phyloP scores from a whole-genome alignment of 1,139 yeast species.

The Hansenula sp. region DNA sequence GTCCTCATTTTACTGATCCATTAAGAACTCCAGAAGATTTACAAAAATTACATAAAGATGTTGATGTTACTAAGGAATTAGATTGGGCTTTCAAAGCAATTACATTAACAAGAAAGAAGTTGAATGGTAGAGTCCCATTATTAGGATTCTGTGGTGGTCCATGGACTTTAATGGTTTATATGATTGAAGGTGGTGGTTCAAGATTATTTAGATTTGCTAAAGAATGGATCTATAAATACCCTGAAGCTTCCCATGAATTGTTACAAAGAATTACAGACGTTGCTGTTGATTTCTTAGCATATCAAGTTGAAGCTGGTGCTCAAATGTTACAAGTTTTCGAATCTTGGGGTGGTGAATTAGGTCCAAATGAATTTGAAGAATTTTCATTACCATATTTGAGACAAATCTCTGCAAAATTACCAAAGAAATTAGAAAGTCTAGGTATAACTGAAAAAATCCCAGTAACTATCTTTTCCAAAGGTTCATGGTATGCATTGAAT shows the following conservation, averaged over 20 bases:
- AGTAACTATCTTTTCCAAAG: slow-evolving; percentile 87
- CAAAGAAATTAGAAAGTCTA: slow-evolving; percentile 60
- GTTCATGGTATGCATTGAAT: slow-evolving; percentile 96
- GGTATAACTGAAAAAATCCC: slow-evolving; percentile 76
- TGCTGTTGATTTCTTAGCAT: slow-evolving; percentile 88
- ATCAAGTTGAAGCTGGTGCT: slow-evolving; percentile 96
- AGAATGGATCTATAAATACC: slow-evolving; percentile 83
- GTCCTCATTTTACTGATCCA: slow-evolving; percentile 91
- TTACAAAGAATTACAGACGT: slow-evolving; percentile 81
- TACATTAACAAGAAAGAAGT: slow-evolving; percentile 76
- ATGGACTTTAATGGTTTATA: slow-evolving; percentile 93
- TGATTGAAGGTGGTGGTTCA: slow-evolving; percentile 98
- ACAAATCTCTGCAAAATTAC: slow-evolving; percentile 63
- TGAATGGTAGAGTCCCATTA: slow-evolving; percentile 88
- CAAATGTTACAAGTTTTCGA: slow-evolving; percentile 96
- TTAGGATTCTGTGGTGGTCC: slow-evolving; percentile 98
- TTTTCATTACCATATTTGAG: slow-evolving; percentile 85
- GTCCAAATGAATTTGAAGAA: slow-evolving; percentile 81
- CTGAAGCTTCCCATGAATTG: slow-evolving; percentile 65
- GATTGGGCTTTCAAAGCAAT: slow-evolving; percentile 96
- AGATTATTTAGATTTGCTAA: slow-evolving; percentile 87
- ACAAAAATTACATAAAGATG: slow-evolving; percentile 48
- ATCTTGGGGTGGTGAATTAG: slow-evolving; percentile 97
- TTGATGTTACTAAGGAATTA: slow-evolving; percentile 71
- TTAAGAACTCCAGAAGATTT: slow-evolving; percentile 72